A percentile compares a stretch with the other conserved stretches of the same genome.
Evolutionary conservation across 2,329 filamentous ascomycete species (phyloP).

Genomic region (Aspergillus sp.): DNA sequence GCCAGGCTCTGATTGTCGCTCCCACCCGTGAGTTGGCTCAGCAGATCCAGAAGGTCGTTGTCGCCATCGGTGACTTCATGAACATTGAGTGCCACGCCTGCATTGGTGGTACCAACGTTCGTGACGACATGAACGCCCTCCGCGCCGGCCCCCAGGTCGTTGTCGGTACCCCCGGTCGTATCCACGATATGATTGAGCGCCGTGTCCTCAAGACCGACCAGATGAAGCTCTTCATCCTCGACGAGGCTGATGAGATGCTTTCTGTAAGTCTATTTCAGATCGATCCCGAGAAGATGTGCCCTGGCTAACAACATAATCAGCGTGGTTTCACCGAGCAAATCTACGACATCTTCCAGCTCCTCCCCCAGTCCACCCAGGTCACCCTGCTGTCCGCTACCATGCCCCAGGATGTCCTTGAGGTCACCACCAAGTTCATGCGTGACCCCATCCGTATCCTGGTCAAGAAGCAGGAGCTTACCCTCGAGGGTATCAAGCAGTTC

Average conservation of each 20-base stretch:
- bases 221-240: slow-evolving; percentile 99
- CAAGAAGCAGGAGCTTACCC: slow-evolving; percentile 99
- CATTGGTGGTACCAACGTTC: slow-evolving; percentile 96
- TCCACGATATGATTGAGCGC: slow-evolving; percentile 99
- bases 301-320: slow-evolving; percentile 43
- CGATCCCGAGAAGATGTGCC: background rate
- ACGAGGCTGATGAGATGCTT: slow-evolving; percentile 99
- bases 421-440: slow-evolving; percentile 99
- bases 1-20: slow-evolving; percentile 96
- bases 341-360: slow-evolving; percentile 99
- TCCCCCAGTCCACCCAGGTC: slow-evolving; percentile 97
- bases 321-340: slow-evolving; percentile 99
- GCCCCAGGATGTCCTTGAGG: slow-evolving; percentile 98
- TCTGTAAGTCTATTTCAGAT: slow-evolving; percentile 30
- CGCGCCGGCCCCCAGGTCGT: slow-evolving; percentile 96
- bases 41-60: slow-evolving; percentile 99
- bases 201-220: slow-evolving; percentile 93
- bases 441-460: slow-evolving; percentile 98
- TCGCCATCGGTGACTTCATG: slow-evolving; percentile 99
- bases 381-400: slow-evolving; percentile 97
- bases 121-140: slow-evolving; percentile 98
- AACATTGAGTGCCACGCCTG: slow-evolving; percentile 98
- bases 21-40: slow-evolving; percentile 98
- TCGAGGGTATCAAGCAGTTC: slow-evolving; percentile 99
- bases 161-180: slow-evolving; percentile 96